These are phyloP conservation scores for Vitis rotundifolia DNA, from an alignment of 164 flowering plant species.

Conservation along the genomic window DNA sequence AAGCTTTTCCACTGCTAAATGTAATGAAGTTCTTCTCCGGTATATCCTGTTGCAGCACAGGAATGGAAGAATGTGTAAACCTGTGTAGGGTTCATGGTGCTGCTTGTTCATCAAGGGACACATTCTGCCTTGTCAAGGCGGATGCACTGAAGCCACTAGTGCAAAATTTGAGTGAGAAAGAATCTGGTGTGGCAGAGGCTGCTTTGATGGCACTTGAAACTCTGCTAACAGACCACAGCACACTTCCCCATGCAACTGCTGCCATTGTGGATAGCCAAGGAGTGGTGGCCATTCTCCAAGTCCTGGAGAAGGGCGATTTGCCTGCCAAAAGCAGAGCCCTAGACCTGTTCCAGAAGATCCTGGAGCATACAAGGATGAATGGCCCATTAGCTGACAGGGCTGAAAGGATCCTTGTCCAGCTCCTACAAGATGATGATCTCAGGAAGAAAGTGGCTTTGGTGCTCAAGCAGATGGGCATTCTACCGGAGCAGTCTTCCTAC, in stretches of 20 bases:
- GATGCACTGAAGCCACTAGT: constrained; percentile 27
- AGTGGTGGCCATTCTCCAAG: constrained; percentile 17
- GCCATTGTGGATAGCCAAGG: constrained; percentile 22
- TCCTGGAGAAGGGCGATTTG: constrained; percentile 22
- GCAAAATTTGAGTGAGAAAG: constrained; percentile 13
- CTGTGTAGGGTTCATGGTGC: constrained; percentile 22
- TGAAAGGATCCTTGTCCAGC: constrained; percentile 24
- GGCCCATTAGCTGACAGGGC: constrained; percentile 10
- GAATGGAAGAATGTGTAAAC: constrained; percentile 3
- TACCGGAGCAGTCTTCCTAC: constrained; percentile 31
- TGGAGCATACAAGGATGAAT: constrained; percentile 2
- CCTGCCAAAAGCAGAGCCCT: constrained; percentile 24
- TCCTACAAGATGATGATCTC: constrained; percentile 21
- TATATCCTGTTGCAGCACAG: constrained; percentile 15
- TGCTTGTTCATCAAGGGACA: constrained; percentile 20
- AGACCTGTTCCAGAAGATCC: constrained; percentile 22
- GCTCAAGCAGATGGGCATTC: constrained; percentile 17
- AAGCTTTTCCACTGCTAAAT: constrained; percentile 3
- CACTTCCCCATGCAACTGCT: constrained; percentile 18
- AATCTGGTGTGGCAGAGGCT: constrained; percentile 26
- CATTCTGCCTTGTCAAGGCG: constrained; percentile 28
- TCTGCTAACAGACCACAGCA: constrained; percentile 16
- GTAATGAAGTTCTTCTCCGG: constrained; percentile 4
- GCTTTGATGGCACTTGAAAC: constrained; percentile 27
- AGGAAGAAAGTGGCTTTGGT: constrained; percentile 25